Base-by-base conservation (phyloP, 1,284 basidiomycete species). In the Phenoliferia sp. region DNA sequence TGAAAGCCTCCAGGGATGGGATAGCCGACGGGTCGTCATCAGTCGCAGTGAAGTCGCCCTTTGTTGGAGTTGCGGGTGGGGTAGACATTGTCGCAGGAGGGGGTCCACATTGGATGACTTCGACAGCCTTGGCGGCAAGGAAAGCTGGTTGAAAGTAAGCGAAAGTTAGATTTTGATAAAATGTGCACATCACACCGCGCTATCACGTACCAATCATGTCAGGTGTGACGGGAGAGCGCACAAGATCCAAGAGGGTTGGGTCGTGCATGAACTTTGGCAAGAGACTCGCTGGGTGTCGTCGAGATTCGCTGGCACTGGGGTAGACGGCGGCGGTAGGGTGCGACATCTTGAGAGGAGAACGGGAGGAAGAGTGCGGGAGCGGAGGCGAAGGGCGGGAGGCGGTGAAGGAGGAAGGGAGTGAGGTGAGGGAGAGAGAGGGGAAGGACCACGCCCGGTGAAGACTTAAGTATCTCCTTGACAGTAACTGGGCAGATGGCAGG, bases 1-100 rank as follows among this genome's bases (percentile, higher is more conserved):
- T 93, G 80, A 97, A 99, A 62, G 88, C 85, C 76, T 93, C 88
- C 63, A 99, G 84, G 36, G 87, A 84, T 6, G 87, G 88, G 16
- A 91, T 81, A 69, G 67, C 66, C 31, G 68, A 63, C 31, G 69
- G 28, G 34, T 67, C 57, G 39, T 35, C 55, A 17, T 65, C 61
- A 56, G 34, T 1, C 58, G 26, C 6, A 62, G 39, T 19, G 65
- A 59, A 63, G 63, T 33, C 32, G 29, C 35, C 28, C 31, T 55
- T 62, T 28, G 54, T 39, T 1, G 72, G 72, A 10, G 72, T 73
- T n/a, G 68, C 61, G 0, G 72, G 72, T 1, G 72, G 72, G 17
- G 72, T 67, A 2, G 68, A 60, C 29, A 70, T 65, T 15, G 39
- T 60, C 33, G 56, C n/a, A 3, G 61, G 58, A 0, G 63, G 39